Base-by-base conservation (phyloP, 2,329 filamentous ascomycete genomes). In the Rutstroemia sp. region DNA sequence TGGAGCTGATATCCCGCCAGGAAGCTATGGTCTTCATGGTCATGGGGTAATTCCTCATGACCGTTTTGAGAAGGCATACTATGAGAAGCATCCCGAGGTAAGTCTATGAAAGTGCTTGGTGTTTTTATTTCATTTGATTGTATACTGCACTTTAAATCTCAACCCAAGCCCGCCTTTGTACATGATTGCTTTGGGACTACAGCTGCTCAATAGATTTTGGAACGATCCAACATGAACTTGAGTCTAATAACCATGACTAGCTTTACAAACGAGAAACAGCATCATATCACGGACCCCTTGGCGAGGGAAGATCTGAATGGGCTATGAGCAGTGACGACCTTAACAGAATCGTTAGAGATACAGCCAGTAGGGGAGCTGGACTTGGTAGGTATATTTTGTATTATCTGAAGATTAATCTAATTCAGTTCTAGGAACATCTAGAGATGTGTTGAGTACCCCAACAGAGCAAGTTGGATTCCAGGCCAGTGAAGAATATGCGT, bases 1-100 rank as follows among this genome's bases (percentile, higher is more conserved):
- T 55, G 87, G 86, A 38, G 86, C 86, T 64, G 76, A 83, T 39
- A 80, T 82, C 25, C 92, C 92, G 0, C 88, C 91, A 3, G 92
- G 90, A 57, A 96, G 91, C 74, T 97, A 97, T 67, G 92, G 92
- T 60, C 81, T 96, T 55, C 92, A 95, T 66, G 90, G 92, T 46
- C 92, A 96, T 67, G 91, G 90, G 53, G 77, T 88, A 25, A 78
- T 81, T 17, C 78, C 86, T 3, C 82, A 83, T 56, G 89, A 95
- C 73, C 89, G 87, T 68, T 88, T 97, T 42, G 90, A 96, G 66
- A 89, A 88, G 73, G 88, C 88, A 25, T 96, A 95, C 80, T 95
- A 94, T 68, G 83, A 90, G 66, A 96, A 94, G 73, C 91, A 96
- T 67, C 92, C 92, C 0, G 89, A 96, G 54, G 53, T 56, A 51